Conservation (phyloP, 2,329 filamentous ascomycete genomes). For the Bipolaris sorokiniana region DNA sequence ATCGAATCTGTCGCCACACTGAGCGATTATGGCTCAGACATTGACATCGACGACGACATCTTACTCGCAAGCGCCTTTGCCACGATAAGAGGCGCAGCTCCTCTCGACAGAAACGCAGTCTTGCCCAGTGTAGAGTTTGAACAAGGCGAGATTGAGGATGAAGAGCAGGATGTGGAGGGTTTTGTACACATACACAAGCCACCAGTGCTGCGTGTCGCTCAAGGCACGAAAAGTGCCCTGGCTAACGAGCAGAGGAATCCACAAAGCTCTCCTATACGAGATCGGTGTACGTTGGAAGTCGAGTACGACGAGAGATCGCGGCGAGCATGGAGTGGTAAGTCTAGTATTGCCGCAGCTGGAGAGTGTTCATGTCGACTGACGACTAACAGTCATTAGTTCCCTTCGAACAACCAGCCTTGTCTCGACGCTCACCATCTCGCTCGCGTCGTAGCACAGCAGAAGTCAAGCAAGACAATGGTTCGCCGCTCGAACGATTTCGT, state of each 20-base stretch:
- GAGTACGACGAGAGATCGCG: constrained; percentile 52
- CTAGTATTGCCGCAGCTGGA: background rate
- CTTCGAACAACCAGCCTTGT: constrained; percentile 27
- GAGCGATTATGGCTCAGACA: constrained; percentile 71
- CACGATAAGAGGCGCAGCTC: constrained; percentile 10
- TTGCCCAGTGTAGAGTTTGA: constrained; percentile 34
- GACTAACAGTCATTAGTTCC: constrained; percentile 50
- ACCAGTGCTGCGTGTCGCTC: constrained; percentile 27
- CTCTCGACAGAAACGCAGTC: constrained; percentile 10
- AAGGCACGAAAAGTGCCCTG: constrained; percentile 6
- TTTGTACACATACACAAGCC: constrained; percentile 53
- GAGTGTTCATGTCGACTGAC: constrained; percentile 40
- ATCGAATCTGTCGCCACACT: constrained; percentile 47
- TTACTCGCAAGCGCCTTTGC: constrained; percentile 29
- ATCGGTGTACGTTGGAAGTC: constrained; percentile 48
- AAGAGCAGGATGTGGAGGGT: constrained; percentile 48
- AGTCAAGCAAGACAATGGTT: constrained; percentile 51
- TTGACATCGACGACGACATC: constrained; percentile 65
- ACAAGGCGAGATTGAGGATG: constrained; percentile 28
- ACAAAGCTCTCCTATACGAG: constrained; percentile 29
- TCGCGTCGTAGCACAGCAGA: background rate
- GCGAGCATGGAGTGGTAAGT: constrained; percentile 42
- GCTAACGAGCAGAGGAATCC: constrained; percentile 3
- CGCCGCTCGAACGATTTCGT: constrained; percentile 80
- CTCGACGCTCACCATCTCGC: constrained; percentile 2